Percentiles rank a stretch among this genome's conserved stretches.
These are phyloP conservation scores for Megacollybia marginata DNA, from an alignment of 768 basidiomycete species.

Conservation along the genomic window DNA sequence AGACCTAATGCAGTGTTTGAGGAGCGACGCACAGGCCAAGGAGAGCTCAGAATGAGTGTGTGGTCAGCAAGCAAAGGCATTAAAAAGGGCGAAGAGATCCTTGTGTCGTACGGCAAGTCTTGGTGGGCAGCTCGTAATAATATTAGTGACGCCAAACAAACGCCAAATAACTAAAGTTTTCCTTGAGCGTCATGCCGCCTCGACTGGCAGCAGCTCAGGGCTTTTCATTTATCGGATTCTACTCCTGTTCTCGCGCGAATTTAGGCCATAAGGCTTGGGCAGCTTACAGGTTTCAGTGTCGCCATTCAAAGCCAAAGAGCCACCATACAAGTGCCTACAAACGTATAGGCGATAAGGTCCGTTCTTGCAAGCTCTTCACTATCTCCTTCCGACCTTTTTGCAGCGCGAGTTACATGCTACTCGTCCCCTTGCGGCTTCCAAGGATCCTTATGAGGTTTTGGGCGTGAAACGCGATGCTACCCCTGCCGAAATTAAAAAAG, in stretches of 20 bases:
- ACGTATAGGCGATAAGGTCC: conserved; percentile 34
- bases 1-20: conserved; percentile 69
- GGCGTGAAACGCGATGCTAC: conserved; percentile 82
- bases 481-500: conserved; percentile 90
- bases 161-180: no score
- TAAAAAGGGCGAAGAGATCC: conserved; percentile 74
- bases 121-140: conserved; percentile 64
- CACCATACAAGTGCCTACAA: conserved; percentile 13
- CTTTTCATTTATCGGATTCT: conserved; percentile 50
- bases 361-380: conserved; percentile 5
- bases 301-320: conserved; percentile 23
- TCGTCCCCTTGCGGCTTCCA: conserved; percentile 42
- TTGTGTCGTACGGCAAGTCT: conserved; percentile 83
- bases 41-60: conserved; percentile 72
- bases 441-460: conserved; percentile 88
- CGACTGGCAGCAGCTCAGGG: conserved; percentile 37
- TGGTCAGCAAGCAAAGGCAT: conserved; percentile 54
- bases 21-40: conserved; percentile 42
- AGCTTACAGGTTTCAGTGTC: conserved; percentile 30
- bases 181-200: conserved; percentile 32
- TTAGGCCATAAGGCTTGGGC: conserved; percentile 22
- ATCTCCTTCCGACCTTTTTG: conserved; percentile 11
- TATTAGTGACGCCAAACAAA: no score
- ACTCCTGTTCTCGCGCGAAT: conserved; percentile 42
- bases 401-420: conserved; percentile 79